These are phyloP conservation scores for Picochlorum sp. DNA, from an alignment of 139 green algal genomes.

Conservation along the genomic window DNA sequence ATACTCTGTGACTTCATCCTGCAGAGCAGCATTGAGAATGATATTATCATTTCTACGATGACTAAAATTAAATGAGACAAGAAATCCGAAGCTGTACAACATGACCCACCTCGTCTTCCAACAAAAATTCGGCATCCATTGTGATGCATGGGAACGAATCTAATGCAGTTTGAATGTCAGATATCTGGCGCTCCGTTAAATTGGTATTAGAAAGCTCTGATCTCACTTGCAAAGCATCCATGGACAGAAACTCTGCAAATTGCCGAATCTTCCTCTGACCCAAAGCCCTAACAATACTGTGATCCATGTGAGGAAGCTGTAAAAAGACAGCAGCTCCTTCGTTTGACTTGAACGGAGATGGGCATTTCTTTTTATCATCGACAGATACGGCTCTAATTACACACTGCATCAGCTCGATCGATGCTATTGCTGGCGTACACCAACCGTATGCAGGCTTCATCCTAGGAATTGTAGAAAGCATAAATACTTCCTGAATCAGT, in stretches of 20 bases:
- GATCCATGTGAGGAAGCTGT: conserved; percentile 67
- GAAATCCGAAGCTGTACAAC: too few species aligned
- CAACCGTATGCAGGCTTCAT: conserved; percentile 46
- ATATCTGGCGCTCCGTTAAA: conserved; percentile 23
- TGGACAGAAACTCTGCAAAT: conserved; percentile 49
- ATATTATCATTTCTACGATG: too few species aligned
- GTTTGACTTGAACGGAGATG: background rate
- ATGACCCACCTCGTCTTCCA: conserved; percentile 7
- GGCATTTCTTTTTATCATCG: conserved; percentile 14
- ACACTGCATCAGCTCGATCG: conserved; percentile 78
- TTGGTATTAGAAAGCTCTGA: conserved; percentile 26
- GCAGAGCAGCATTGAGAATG: too few species aligned
- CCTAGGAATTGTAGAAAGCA: conserved; percentile 48
- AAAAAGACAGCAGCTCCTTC: conserved; percentile 36
- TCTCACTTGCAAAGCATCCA: conserved; percentile 22
- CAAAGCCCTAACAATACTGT: conserved; percentile 51
- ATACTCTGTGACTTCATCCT: background rate
- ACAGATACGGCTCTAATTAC: conserved; percentile 43
- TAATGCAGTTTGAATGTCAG: conserved; percentile 50
- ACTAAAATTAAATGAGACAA: too few species aligned
- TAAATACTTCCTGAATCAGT: conserved; percentile 77
- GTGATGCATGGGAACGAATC: conserved; percentile 34
- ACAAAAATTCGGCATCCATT: conserved; percentile 11
- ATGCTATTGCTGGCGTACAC: conserved; percentile 56
- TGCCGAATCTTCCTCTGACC: conserved; percentile 37